Conservation (phyloP, 2,329 filamentous ascomycete genomes). For the Colletotrichum camelliae region DNA sequence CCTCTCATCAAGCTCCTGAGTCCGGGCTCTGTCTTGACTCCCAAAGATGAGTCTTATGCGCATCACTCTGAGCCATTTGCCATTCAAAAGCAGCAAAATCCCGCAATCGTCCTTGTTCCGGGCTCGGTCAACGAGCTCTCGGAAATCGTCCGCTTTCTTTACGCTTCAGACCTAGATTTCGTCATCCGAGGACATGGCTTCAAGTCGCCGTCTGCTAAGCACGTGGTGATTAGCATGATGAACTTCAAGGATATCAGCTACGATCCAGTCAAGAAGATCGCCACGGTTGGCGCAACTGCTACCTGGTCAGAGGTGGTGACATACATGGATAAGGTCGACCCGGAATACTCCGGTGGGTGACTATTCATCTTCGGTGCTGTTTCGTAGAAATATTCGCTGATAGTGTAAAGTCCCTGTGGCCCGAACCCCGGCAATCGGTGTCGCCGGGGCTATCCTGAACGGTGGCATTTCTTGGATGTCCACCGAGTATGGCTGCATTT, state of each 20-base stretch:
- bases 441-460: not conserved
- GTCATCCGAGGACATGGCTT: slow-evolving; percentile 6
- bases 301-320: slow-evolving; percentile 1
- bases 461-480: slow-evolving; percentile 6
- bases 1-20: not conserved
- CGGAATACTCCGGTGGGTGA: not conserved
- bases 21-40: not conserved
- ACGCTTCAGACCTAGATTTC: not conserved
- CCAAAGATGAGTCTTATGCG: not conserved
- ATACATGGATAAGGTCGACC: slow-evolving; percentile 5
- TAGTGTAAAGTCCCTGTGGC: not conserved
- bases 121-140: not conserved
- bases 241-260: not conserved
- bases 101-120: not conserved
- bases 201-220: slow-evolving; percentile 1
- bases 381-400: not conserved
- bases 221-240: slow-evolving; percentile 4
- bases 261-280: slow-evolving; percentile 2
- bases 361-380: not conserved
- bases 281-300: not conserved
- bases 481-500: not conserved
- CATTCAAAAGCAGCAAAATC: slow-evolving; percentile 1
- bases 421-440: not conserved
- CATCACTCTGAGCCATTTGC: slow-evolving; percentile 3
- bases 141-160: not conserved